phyloP scores from a whole-genome alignment of 192 early-diverging fungal species.

The Geranomyces variabilis region DNA sequence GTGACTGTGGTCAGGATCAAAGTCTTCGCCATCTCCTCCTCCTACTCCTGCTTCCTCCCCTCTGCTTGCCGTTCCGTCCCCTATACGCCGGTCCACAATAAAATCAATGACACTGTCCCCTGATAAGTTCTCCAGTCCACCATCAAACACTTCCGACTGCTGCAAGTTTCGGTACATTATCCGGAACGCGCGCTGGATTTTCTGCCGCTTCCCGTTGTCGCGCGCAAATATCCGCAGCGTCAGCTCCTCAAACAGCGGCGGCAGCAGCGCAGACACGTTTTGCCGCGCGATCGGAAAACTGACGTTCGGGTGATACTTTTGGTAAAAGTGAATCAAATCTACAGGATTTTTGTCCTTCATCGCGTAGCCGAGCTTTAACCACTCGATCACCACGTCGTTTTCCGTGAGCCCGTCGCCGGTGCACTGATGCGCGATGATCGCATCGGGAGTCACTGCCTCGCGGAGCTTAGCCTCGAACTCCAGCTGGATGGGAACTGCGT shows the following conservation, averaged over 20 bases:
- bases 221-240: constrained; percentile 69
- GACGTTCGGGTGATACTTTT: constrained; percentile 53
- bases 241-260: constrained; percentile 69
- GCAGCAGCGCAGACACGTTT: constrained; percentile 73
- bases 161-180: constrained; percentile 6
- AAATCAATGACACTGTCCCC: background rate
- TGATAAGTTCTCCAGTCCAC: background rate
- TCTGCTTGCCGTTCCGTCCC: background rate
- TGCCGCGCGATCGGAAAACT: constrained; percentile 71
- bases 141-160: constrained; percentile 9
- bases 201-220: constrained; percentile 49
- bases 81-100: background rate
- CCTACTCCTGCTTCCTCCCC: constrained; percentile 11
- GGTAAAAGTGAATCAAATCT: constrained; percentile 80
- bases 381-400: constrained; percentile 77
- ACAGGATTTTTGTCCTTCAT: constrained; percentile 87
- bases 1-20: background rate
- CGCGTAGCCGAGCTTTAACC: constrained; percentile 78
- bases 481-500: constrained; percentile 26
- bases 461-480: constrained; percentile 5
- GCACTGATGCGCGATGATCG: constrained; percentile 65
- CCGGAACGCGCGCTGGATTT: constrained; percentile 25
- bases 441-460: constrained; percentile 34
- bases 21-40: constrained; percentile 1
- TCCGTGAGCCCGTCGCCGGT: constrained; percentile 62